These are phyloP conservation scores for Monosporozyma siamensis DNA, from an alignment of 805 yeast genomes.

Conservation along the genomic window DNA sequence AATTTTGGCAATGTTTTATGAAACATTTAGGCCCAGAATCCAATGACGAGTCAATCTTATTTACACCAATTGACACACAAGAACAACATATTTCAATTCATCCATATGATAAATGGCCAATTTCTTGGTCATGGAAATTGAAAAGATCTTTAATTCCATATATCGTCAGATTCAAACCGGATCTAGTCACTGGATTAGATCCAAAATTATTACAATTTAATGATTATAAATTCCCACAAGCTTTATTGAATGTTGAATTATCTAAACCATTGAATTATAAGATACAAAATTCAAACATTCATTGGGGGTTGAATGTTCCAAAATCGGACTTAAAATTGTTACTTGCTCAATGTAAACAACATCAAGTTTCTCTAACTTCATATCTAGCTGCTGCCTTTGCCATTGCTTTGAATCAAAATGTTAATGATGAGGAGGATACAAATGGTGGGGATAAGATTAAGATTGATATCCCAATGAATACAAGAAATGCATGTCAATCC, in stretches of 20 bases:
- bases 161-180: slow-evolving; percentile 11
- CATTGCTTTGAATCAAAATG: not conserved
- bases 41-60: too few relatives aligned
- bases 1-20: slow-evolving; percentile 16
- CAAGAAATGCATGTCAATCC: slow-evolving; percentile 13
- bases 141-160: slow-evolving; percentile 8
- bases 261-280: slow-evolving; percentile 3
- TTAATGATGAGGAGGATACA: not conserved
- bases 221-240: slow-evolving; percentile 8
- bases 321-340: slow-evolving; percentile 9
- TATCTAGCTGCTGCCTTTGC: slow-evolving; percentile 14
- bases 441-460: slow-evolving; percentile 8
- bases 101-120: slow-evolving; percentile 19
- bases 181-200: slow-evolving; percentile 5
- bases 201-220: slow-evolving; percentile 14
- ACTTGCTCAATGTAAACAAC: slow-evolving; percentile 14
- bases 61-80: too few relatives aligned
- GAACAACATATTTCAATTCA: slow-evolving; percentile 8
- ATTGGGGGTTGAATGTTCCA: slow-evolving; percentile 10
- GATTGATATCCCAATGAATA: slow-evolving; percentile 20
- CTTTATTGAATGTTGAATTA: not conserved
- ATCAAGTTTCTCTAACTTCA: slow-evolving; percentile 19
- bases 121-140: slow-evolving; percentile 13
- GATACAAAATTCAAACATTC: slow-evolving; percentile 18
- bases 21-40: slow-evolving; percentile 4